Conservation (phyloP, 2,329 filamentous ascomycete species). For the Myrmaecium sp. region DNA sequence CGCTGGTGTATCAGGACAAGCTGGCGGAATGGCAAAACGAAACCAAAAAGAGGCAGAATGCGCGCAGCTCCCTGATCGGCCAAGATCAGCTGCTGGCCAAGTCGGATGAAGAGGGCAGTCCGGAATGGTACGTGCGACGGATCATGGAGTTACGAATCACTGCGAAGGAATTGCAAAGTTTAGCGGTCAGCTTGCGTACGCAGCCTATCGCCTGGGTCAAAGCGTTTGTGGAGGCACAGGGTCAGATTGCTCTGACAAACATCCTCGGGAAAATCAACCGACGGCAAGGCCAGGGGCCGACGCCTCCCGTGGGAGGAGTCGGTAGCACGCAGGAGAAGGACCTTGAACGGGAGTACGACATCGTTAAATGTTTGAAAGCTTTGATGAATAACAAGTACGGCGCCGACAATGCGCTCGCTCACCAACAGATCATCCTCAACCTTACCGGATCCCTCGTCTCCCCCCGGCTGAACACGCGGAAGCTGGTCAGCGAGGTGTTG, state of each 20-base stretch:
- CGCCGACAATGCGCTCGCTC: conserved; percentile 80
- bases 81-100: conserved; percentile 51
- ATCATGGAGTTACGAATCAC: conserved; percentile 93
- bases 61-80: conserved; percentile 50
- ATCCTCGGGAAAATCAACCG: conserved; percentile 88
- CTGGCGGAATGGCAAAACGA: conserved; percentile 89
- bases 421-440: conserved; percentile 80
- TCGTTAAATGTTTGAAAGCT: conserved; percentile 92
- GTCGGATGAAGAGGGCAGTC: conserved; percentile 86
- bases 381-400: conserved; percentile 99
- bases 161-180: conserved; percentile 74
- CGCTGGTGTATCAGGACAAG: conserved; percentile 84
- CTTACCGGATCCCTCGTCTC: conserved; percentile 77
- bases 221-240: conserved; percentile 91
- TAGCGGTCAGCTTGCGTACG: conserved; percentile 86
- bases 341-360: conserved; percentile 85
- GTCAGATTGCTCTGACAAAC: conserved; percentile 88
- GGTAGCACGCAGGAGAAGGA: conserved; percentile 50
- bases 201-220: conserved; percentile 97
- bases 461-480: conserved; percentile 75
- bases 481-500: conserved; percentile 87
- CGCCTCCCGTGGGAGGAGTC: conserved; percentile 37
- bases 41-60: conserved; percentile 67
- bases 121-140: conserved; percentile 94
- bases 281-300: conserved; percentile 58